Evolutionary conservation across 2,329 filamentous ascomycete species (phyloP).

Genomic region (Beauveria brongniartii): DNA sequence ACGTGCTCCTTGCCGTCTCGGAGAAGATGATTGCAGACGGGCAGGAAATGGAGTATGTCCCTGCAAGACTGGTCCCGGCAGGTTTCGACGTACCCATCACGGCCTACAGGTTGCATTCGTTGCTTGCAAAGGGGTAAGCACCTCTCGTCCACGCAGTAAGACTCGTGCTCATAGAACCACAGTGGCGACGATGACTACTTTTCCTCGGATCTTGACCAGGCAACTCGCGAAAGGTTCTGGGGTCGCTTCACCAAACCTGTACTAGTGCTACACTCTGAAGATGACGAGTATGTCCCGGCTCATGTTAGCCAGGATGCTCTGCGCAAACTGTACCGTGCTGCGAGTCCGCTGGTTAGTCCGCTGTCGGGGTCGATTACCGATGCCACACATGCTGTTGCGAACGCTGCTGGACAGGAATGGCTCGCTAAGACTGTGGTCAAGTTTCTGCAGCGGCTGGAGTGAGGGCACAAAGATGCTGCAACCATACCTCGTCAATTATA

Average conservation of each 20-base stretch:
- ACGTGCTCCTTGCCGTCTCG: constrained; percentile 40
- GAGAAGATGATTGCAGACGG: constrained; percentile 47
- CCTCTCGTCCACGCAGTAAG: background rate
- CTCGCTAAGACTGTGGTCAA: constrained; percentile 37
- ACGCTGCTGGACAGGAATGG: constrained; percentile 39
- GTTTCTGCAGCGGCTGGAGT: constrained; percentile 32
- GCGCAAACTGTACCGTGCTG: constrained; percentile 47
- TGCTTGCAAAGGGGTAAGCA: constrained; percentile 42
- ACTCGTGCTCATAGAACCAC: background rate
- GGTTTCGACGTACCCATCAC: constrained; percentile 39
- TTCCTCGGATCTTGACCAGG: constrained; percentile 61
- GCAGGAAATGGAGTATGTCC: constrained; percentile 46
- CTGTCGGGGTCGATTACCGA: constrained; percentile 46
- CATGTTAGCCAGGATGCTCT: constrained; percentile 49
- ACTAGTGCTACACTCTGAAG: constrained; percentile 55
- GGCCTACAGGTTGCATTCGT: constrained; percentile 44
- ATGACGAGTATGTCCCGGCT: constrained; percentile 57
- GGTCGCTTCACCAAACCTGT: constrained; percentile 51
- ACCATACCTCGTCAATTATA: background rate
- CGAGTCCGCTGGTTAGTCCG: constrained; percentile 38
- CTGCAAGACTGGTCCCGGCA: constrained; percentile 32
- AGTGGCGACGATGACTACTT: constrained; percentile 81
- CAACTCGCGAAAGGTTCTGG: constrained; percentile 56
- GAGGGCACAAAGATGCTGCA: background rate
- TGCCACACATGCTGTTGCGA: constrained; percentile 42